A percentile compares a stretch with the other conserved stretches of the same genome.
phyloP scores from a whole-genome alignment of 2,329 filamentous ascomycete species.

The Trichoderma sp. region DNA sequence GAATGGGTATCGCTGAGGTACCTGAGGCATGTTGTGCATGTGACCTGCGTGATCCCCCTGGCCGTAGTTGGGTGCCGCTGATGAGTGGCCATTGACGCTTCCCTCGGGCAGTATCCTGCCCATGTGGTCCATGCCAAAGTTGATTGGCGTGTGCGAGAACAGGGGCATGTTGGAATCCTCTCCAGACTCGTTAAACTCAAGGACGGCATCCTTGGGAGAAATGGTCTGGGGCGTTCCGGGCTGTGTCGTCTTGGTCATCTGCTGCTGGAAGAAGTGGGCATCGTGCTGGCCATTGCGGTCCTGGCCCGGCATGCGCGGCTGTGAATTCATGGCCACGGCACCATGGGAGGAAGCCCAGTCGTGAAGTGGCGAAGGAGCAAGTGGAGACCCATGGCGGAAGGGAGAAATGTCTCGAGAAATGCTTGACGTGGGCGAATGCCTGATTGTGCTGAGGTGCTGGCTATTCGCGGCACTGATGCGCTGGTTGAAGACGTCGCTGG shows the following conservation, averaged over 20 bases:
- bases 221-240: conserved; percentile 73
- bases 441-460: conserved; percentile 60
- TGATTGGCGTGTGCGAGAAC: conserved; percentile 61
- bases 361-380: conserved; percentile 51
- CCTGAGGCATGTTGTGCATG: conserved; percentile 32
- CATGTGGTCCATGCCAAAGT: conserved; percentile 42
- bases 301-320: conserved; percentile 59
- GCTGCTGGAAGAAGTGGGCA: conserved; percentile 44
- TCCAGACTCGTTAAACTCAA: conserved; percentile 78
- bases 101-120: conserved; percentile 33
- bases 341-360: conserved; percentile 38
- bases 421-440: conserved; percentile 47
- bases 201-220: conserved; percentile 85
- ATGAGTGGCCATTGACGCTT: conserved; percentile 20
- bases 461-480: conserved; percentile 76
- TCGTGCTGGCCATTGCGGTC: conserved; percentile 52
- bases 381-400: conserved; percentile 67
- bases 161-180: conserved; percentile 64
- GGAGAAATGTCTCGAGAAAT: conserved; percentile 42
- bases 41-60: not conserved
- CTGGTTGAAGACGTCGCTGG: conserved; percentile 65
- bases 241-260: conserved; percentile 40
- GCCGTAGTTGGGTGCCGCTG: conserved; percentile 20
- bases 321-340: conserved; percentile 45
- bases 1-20: conserved; percentile 54